These are phyloP conservation scores for Spathaspora passalidarum DNA, from an alignment of 805 yeast species.

Conservation along the genomic window DNA sequence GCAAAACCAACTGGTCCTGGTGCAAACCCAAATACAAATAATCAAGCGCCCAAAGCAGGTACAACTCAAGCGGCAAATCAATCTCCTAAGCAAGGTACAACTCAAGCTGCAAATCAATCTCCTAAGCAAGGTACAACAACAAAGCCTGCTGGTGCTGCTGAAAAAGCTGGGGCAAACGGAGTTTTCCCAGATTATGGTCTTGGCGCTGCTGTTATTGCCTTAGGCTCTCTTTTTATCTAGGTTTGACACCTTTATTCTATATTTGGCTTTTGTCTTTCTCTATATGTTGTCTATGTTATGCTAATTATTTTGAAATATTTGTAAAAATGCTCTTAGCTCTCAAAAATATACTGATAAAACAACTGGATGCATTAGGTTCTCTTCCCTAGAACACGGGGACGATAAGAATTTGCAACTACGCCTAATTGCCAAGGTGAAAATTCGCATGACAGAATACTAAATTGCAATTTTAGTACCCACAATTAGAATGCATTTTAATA, in stretches of 20 bases:
- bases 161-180: background rate
- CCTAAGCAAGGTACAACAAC: background rate
- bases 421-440: too few species aligned
- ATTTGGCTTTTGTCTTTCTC: background rate
- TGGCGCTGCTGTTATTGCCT: background rate
- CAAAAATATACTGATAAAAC: too few species aligned
- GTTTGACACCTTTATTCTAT: background rate
- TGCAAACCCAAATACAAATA: background rate
- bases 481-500: too few species aligned
- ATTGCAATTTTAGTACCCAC: too few species aligned
- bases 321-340: too few species aligned
- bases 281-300: too few species aligned
- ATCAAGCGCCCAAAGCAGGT: background rate
- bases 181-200: background rate
- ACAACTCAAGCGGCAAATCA: background rate
- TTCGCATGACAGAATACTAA: too few species aligned
- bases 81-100: background rate
- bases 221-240: background rate
- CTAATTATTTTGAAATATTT: too few species aligned
- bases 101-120: background rate
- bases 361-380: too few species aligned
- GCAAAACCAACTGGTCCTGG: background rate
- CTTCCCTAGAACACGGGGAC: too few species aligned
- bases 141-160: background rate
- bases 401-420: too few species aligned